phyloP scores from a whole-genome alignment of 1,284 basidiomycete genomes.

The Fereydounia khargensis region DNA sequence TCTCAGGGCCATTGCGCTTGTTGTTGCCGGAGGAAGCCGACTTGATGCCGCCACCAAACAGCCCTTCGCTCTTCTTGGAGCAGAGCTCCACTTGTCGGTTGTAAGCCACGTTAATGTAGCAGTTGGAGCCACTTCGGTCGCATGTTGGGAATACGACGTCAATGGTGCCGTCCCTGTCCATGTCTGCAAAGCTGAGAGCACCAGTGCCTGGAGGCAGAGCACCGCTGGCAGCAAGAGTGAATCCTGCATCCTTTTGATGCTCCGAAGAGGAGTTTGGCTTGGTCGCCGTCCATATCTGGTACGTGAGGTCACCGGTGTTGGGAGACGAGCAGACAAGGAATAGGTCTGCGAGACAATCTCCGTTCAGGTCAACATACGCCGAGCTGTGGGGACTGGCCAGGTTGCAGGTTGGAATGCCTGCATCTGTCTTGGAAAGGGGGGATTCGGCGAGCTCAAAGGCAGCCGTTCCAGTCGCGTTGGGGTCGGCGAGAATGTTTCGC shows the following conservation, averaged over 20 bases:
- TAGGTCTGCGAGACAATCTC: constrained; percentile 90
- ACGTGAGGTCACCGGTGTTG: constrained; percentile 60
- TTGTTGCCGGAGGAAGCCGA: constrained; percentile 6
- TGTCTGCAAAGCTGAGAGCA: constrained; percentile 82
- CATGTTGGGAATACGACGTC: constrained; percentile 92
- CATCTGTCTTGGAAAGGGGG: background rate
- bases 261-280: constrained; percentile 17
- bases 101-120: constrained; percentile 86
- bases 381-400: constrained; percentile 87
- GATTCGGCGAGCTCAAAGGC: constrained; percentile 1
- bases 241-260: constrained; percentile 65
- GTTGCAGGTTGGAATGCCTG: constrained; percentile 62
- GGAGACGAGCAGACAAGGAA: constrained; percentile 81
- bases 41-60: constrained; percentile 29
- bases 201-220: constrained; percentile 75
- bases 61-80: constrained; percentile 37
- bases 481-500: constrained; percentile 32
- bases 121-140: constrained; percentile 62
- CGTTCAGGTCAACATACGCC: constrained; percentile 90
- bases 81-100: constrained; percentile 89
- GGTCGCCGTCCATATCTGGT: constrained; percentile 77
- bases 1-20: background rate
- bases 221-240: constrained; percentile 69
- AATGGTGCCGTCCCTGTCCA: constrained; percentile 93
- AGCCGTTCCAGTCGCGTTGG: constrained; percentile 5